Conservation (phyloP, 2,329 filamentous ascomycete species). For the Trichoderma arundinaceum region DNA sequence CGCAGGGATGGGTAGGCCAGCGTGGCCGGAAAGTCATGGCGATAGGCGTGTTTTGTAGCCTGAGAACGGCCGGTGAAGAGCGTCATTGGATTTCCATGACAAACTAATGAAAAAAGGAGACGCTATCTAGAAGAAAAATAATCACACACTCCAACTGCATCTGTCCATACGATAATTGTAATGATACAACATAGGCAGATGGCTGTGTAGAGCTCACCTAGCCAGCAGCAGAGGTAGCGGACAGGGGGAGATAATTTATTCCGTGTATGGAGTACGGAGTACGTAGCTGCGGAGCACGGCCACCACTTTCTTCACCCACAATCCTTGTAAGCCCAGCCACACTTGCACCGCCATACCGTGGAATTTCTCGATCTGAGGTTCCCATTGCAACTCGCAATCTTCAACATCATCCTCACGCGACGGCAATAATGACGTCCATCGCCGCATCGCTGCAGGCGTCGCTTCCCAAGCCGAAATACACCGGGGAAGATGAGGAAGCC, state of each 20-base stretch:
- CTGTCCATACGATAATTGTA: not conserved
- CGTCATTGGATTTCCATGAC: conserved; percentile 35
- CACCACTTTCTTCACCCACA: not conserved
- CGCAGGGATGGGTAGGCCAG: conserved; percentile 25
- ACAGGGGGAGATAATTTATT: conserved; percentile 14
- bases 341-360: conserved; percentile 39
- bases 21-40: conserved; percentile 31
- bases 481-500: conserved; percentile 84
- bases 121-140: not conserved
- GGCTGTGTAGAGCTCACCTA: not conserved
- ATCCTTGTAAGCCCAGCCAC: conserved; percentile 20
- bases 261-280: not conserved
- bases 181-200: not conserved
- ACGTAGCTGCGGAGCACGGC: not conserved
- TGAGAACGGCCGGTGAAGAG: conserved; percentile 15
- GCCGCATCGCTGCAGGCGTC: conserved; percentile 76
- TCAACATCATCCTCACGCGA: conserved; percentile 35
- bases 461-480: conserved; percentile 89
- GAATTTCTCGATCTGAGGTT: conserved; percentile 41
- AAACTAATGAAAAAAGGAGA: conserved; percentile 32
- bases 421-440: conserved; percentile 65
- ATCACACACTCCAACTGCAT: not conserved
- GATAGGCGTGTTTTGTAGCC: conserved; percentile 3
- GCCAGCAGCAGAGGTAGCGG: not conserved
- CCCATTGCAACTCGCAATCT: conserved; percentile 19